Evolutionary conservation across 768 basidiomycete genomes (phyloP).

Genomic region (Lactarius hengduanensis): DNA sequence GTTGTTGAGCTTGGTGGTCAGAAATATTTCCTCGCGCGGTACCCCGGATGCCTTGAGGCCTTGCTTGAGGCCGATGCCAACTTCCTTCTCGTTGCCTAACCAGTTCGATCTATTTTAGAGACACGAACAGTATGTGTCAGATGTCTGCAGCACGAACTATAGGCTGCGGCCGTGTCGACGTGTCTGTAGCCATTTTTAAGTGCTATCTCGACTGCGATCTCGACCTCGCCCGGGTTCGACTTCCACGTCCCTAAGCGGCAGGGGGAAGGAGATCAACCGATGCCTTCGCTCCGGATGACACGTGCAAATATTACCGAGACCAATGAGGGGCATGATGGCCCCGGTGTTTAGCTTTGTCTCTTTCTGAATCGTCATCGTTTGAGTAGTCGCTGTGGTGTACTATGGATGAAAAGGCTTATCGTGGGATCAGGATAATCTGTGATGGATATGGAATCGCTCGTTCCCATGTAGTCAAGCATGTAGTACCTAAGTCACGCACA

Average conservation of each 20-base stretch:
- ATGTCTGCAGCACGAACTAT: conserved; percentile 37
- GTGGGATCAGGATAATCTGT: background rate
- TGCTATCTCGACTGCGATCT: conserved; percentile 71
- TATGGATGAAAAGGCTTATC: background rate
- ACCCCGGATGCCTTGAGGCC: conserved; percentile 78
- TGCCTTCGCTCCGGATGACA: conserved; percentile 38
- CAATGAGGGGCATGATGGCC: conserved; percentile 58
- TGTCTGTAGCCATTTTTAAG: conserved; percentile 72
- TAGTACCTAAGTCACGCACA: no score
- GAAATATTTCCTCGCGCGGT: conserved; percentile 68
- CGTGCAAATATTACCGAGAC: conserved; percentile 54
- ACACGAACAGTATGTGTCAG: background rate
- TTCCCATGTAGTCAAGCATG: no score
- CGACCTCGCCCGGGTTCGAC: conserved; percentile 65
- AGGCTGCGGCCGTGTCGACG: conserved; percentile 69
- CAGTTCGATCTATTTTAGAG: background rate
- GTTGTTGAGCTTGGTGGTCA: conserved; percentile 74
- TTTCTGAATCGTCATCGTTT: conserved; percentile 15
- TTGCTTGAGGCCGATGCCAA: conserved; percentile 74
- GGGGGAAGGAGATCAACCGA: background rate
- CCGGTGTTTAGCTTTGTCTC: conserved; percentile 66
- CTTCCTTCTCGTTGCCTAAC: conserved; percentile 68
- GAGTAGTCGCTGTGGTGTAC: background rate
- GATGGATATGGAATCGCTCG: background rate
- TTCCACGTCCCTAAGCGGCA: conserved; percentile 68